Base-by-base conservation (phyloP, 2,329 filamentous ascomycete genomes). In the Parastagonospora nodorum region DNA sequence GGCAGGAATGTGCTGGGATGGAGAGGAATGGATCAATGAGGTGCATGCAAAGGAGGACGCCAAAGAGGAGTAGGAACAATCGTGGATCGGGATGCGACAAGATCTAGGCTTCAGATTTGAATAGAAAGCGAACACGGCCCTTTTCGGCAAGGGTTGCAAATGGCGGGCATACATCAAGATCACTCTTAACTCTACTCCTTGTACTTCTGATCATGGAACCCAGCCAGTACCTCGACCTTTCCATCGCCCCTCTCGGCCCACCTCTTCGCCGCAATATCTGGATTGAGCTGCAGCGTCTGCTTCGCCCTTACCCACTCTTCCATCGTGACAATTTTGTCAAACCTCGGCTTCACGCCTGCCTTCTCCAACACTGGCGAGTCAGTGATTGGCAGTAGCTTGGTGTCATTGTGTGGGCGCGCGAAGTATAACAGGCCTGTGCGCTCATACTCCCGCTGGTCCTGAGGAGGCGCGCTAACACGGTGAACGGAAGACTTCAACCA, bases 351-450 rank as follows among this genome's bases (percentile, higher is more conserved):
- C 7, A 75, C 58, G 1, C 72, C 72, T 12, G 68, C 56, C 33
- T 63, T 55, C 39, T 74, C 53, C 41, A 76, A 50, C 8, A 75
- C 60, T 1, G 70, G 71, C 37, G 64, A 70, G 48, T 75, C 66
- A 24, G 66, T 63, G 38, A 81, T 71, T 0, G 73, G 71, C 29
- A 73, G 60, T 16, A 76, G 46, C n/a, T 71, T 57, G 0, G 71
- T 68, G 40, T 75, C 69, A 51, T 75, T 74, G 54, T 75, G 71
- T 4, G 72, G 73, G 11, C 70, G 76, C 1, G 80, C 78, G 64
- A 82, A 82, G 54, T 82, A 83, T 32, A 83, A 58, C 4, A 83
- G 61, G 0, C 80, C 80, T 0, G 81, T 69, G 0, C 80, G 75
- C 44, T 80, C 77, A 2, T 79, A 72, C 45, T 80, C 65, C 0